Evolutionary conservation across 2,329 filamentous ascomycete species (phyloP).

Genomic region (Mycosphaerella arachidis): DNA sequence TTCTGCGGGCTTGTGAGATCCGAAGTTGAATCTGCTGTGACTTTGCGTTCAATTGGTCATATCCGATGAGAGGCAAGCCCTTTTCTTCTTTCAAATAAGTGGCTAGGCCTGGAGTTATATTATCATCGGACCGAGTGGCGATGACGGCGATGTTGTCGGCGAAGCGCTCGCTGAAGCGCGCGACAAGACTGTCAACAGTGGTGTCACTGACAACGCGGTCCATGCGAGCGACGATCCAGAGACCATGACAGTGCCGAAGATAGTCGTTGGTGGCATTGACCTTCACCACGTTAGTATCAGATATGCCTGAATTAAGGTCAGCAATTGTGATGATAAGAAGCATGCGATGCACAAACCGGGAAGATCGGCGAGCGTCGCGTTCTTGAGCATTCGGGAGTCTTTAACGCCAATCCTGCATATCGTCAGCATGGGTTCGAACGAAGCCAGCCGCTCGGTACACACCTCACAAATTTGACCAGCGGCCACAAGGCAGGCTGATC

Average conservation of each 20-base stretch:
- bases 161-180: slow-evolving; percentile 3
- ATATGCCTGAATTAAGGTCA: slow-evolving; percentile 6
- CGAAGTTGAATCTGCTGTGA: too few relatives aligned
- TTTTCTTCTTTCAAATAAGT: neutral
- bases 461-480: slow-evolving; percentile 7
- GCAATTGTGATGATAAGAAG: neutral
- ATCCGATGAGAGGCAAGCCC: neutral
- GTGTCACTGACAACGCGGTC: slow-evolving; percentile 7
- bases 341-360: slow-evolving; percentile 10
- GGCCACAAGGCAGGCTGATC: slow-evolving; percentile 13
- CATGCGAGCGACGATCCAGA: slow-evolving; percentile 12
- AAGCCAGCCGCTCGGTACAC: too few relatives aligned
- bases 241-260: slow-evolving; percentile 8
- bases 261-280: slow-evolving; percentile 1
- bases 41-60: neutral
- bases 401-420: slow-evolving; percentile 5
- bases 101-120: neutral
- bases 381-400: slow-evolving; percentile 3
- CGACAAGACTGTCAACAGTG: slow-evolving; percentile 4
- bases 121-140: slow-evolving; percentile 6
- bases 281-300: slow-evolving; percentile 11
- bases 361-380: slow-evolving; percentile 12
- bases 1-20: too few relatives aligned
- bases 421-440: neutral
- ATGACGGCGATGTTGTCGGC: slow-evolving; percentile 5